phyloP scores from a whole-genome alignment of 495 filamentous ascomycete species.

The Aspergillus diversus region DNA sequence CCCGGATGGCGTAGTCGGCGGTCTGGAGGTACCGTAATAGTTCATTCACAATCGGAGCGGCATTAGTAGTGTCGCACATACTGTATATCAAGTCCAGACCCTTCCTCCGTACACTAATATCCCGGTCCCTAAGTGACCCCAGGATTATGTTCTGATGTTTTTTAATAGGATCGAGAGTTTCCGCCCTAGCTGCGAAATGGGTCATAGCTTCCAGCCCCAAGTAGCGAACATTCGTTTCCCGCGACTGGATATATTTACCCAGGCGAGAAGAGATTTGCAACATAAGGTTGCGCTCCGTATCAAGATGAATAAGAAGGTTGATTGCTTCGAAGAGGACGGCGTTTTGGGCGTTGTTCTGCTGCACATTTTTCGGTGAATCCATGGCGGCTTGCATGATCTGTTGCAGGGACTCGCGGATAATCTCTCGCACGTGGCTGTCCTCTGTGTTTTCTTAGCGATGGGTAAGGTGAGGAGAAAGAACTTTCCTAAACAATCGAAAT shows the following conservation, averaged over 20 bases:
- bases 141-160: slow-evolving; percentile 97
- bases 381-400: slow-evolving; percentile 87
- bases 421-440: slow-evolving; percentile 85
- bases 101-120: slow-evolving; percentile 96
- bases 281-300: slow-evolving; percentile 94
- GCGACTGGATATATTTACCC: slow-evolving; percentile 94
- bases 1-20: slow-evolving; percentile 94
- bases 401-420: slow-evolving; percentile 90
- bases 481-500: not conserved
- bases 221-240: slow-evolving; percentile 98
- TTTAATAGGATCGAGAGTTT: slow-evolving; percentile 97
- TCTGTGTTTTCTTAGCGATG: slow-evolving; percentile 54
- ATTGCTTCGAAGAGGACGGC: slow-evolving; percentile 98
- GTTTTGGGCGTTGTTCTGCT: slow-evolving; percentile 99
- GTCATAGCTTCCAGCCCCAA: slow-evolving; percentile 98
- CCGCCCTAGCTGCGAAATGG: slow-evolving; percentile 90
- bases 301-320: slow-evolving; percentile 98
- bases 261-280: slow-evolving; percentile 93
- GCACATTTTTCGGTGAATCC: slow-evolving; percentile 96
- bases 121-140: slow-evolving; percentile 88
- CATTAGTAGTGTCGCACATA: slow-evolving; percentile 97
- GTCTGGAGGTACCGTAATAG: slow-evolving; percentile 93
- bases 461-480: not conserved
- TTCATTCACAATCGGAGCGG: slow-evolving; percentile 89
- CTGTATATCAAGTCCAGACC: slow-evolving; percentile 96